Conservation (phyloP, 2,329 filamentous ascomycete genomes). For the Exophiala dermatitidis region DNA sequence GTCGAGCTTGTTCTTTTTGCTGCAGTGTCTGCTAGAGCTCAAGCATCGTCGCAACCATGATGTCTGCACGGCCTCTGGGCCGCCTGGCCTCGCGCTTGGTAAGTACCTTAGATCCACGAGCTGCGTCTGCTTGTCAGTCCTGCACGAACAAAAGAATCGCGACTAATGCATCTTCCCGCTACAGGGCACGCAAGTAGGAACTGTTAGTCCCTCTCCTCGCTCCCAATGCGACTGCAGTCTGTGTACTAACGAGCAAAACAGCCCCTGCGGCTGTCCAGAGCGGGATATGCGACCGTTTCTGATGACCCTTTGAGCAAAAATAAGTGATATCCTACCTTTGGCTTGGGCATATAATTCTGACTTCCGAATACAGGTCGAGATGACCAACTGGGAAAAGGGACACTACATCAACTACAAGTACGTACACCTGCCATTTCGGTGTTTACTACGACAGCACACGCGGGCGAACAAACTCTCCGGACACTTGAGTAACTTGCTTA, state of each 20-base stretch:
- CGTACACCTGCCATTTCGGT: slow-evolving; percentile 12
- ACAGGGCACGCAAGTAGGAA: slow-evolving; percentile 41
- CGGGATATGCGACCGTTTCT: slow-evolving; percentile 36
- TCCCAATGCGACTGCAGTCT: slow-evolving; percentile 1
- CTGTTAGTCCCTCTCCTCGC: slow-evolving; percentile 34
- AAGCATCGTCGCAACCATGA: slow-evolving; percentile 39
- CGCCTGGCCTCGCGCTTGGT: slow-evolving; percentile 27
- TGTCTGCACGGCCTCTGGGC: slow-evolving; percentile 36
- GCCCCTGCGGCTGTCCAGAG: slow-evolving; percentile 22
- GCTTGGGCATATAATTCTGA: slow-evolving; percentile 6
- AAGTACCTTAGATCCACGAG: slow-evolving; percentile 39
- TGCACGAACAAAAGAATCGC: not conserved
- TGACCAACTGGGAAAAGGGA: slow-evolving; percentile 91
- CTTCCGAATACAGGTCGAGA: slow-evolving; percentile 58
- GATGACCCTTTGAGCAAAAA: slow-evolving; percentile 86
- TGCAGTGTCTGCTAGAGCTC: slow-evolving; percentile 31
- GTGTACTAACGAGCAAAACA: slow-evolving; percentile 26
- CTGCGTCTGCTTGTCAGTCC: slow-evolving; percentile 5
- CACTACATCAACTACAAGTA: slow-evolving; percentile 96
- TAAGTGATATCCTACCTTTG: slow-evolving; percentile 9
- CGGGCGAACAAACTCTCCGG: no score
- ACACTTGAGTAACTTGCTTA: no score
- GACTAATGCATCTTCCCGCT: slow-evolving; percentile 10
- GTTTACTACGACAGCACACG: not conserved
- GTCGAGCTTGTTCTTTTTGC: slow-evolving; percentile 32